Conservation (phyloP, 805 yeast genomes). For the Groenewaldozyma tartarivorans region DNA sequence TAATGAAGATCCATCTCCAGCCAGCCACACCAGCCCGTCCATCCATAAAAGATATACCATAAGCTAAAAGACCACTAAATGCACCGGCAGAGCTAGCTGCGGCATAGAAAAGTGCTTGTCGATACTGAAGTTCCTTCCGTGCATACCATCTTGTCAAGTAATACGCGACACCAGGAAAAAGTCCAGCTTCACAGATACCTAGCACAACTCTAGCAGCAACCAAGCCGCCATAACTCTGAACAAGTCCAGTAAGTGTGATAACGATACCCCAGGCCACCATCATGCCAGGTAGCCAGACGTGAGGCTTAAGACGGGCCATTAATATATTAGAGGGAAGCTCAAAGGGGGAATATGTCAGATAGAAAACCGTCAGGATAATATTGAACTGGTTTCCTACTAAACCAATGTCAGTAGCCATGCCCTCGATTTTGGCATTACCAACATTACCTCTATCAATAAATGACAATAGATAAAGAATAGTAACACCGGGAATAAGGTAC, state of each 20-base stretch:
- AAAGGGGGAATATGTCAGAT: conserved; percentile 18
- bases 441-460: conserved; percentile 45
- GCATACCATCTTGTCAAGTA: conserved; percentile 26
- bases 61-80: conserved; percentile 31
- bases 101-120: conserved; percentile 32
- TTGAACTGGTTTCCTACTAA: conserved; percentile 25
- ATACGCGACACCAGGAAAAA: conserved; percentile 35
- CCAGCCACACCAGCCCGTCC: conserved; percentile 26
- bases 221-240: conserved; percentile 25
- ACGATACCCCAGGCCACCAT: conserved; percentile 31
- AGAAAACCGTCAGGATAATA: conserved; percentile 36
- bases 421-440: conserved; percentile 45
- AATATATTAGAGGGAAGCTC: conserved; percentile 24
- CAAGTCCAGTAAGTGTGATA: conserved; percentile 28
- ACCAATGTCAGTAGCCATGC: conserved; percentile 33
- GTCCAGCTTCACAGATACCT: conserved; percentile 35
- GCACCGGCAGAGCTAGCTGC: conserved; percentile 25
- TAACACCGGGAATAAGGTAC: conserved; percentile 38
- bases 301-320: conserved; percentile 27
- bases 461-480: conserved; percentile 38
- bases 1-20: conserved; percentile 35
- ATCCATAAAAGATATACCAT: conserved; percentile 38
- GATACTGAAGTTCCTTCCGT: conserved; percentile 30
- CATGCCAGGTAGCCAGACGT: conserved; percentile 24
- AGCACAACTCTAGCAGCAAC: conserved; percentile 30